Conservation (phyloP, 1,139 yeast species). For the Sugiyamaella japonica region DNA sequence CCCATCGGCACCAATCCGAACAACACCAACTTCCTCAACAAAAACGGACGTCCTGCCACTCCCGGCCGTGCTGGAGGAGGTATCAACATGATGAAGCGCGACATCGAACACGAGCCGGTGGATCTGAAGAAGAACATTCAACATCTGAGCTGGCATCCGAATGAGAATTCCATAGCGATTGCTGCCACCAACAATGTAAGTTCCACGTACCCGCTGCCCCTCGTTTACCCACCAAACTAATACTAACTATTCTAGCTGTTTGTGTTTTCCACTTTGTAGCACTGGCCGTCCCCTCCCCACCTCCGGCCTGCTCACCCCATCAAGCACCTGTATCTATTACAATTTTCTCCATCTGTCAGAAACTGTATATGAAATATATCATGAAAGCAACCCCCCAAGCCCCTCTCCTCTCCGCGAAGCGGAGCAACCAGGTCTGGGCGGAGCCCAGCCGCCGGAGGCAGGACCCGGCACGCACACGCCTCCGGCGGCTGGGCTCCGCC, state of each 20-base stretch:
- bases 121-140: conserved; percentile 94
- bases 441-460: conserved; percentile 14
- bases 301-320: not conserved
- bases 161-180: conserved; percentile 93
- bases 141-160: conserved; percentile 98
- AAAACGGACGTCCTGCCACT: conserved; percentile 27
- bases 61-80: conserved; percentile 31
- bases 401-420: not conserved
- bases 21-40: conserved; percentile 24
- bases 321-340: conserved; percentile 12
- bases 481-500: conserved; percentile 1
- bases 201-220: conserved; percentile 47
- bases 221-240: not conserved
- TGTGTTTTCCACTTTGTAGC: conserved; percentile 43
- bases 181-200: conserved; percentile 96
- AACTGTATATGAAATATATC: conserved; percentile 16
- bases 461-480: conserved; percentile 1
- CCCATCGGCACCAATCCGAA: conserved; percentile 30
- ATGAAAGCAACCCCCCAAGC: not conserved
- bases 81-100: conserved; percentile 37
- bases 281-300: not conserved
- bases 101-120: conserved; percentile 75
- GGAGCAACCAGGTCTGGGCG: conserved; percentile 4
- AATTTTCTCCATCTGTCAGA: conserved; percentile 10
- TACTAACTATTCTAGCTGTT: conserved; percentile 33